A percentile compares a stretch with the other conserved stretches of the same genome.
Evolutionary conservation across 306 rosid genomes (phyloP).

Genomic region (Vigna trinervia): DNA sequence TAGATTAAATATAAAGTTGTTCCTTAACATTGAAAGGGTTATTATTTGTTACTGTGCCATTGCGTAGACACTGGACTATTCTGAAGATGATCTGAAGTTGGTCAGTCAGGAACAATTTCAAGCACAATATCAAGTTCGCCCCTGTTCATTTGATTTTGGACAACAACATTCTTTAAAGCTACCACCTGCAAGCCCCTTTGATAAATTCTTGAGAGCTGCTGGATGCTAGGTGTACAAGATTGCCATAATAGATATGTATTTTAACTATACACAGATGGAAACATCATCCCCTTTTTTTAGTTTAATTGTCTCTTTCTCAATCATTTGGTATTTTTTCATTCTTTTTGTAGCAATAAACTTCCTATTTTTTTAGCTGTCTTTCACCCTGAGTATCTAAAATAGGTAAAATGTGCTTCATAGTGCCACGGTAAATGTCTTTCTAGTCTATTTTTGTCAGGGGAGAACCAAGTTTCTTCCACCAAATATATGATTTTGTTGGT

Average conservation of each 20-base stretch:
- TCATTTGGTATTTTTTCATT: conserved; percentile 46
- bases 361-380: conserved; percentile 37
- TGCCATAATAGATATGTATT: conserved; percentile 21
- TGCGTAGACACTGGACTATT: conserved; percentile 59
- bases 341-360: conserved; percentile 40
- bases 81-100: conserved; percentile 59
- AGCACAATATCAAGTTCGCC: conserved; percentile 53
- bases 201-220: conserved; percentile 94
- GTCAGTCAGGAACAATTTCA: conserved; percentile 51
- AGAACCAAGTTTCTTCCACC: background rate
- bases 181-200: conserved; percentile 90
- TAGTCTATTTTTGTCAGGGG: background rate
- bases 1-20: background rate
- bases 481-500: conserved; percentile 30
- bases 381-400: conserved; percentile 11
- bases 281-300: background rate
- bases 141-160: conserved; percentile 59
- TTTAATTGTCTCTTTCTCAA: conserved; percentile 25
- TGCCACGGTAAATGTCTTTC: background rate
- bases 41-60: conserved; percentile 26
- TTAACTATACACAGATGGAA: conserved; percentile 36
- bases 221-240: conserved; percentile 60
- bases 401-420: conserved; percentile 25
- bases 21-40: conserved; percentile 15
- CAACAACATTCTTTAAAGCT: conserved; percentile 63